Conservation (phyloP, 1,139 yeast genomes). For the Taphrina sp. region DNA sequence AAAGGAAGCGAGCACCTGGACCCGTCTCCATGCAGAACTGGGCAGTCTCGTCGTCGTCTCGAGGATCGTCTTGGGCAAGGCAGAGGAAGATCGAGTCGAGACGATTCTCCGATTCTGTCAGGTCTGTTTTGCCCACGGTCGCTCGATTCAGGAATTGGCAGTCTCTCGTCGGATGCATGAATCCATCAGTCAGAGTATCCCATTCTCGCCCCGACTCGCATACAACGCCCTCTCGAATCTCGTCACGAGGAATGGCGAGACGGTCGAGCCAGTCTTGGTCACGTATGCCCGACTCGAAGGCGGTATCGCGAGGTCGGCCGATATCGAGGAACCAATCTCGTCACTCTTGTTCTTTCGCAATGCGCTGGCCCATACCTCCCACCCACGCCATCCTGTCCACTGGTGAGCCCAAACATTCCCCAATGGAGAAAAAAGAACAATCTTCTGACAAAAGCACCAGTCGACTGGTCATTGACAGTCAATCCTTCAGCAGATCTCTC, state of each 20-base stretch:
- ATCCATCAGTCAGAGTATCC: background rate
- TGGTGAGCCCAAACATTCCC: background rate
- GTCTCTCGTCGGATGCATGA: background rate
- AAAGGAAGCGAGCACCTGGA: background rate
- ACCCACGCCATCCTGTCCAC: background rate
- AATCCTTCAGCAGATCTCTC: background rate
- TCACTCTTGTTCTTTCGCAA: slow-evolving; percentile 3
- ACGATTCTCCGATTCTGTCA: background rate
- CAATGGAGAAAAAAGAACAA: too few relatives aligned
- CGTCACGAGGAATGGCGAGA: slow-evolving; percentile 14
- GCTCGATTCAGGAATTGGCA: slow-evolving; percentile 1
- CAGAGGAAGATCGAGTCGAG: background rate
- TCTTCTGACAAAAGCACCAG: background rate
- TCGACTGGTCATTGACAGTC: background rate
- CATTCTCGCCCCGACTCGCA: background rate
- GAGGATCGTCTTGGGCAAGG: background rate
- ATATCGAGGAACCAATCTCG: too few relatives aligned
- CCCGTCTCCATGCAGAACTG: background rate
- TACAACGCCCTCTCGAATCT: slow-evolving; percentile 16
- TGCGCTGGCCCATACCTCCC: background rate
- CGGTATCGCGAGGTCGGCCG: too few relatives aligned
- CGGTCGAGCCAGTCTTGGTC: too few relatives aligned
- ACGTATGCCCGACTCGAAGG: background rate
- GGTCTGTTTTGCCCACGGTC: slow-evolving; percentile 12
- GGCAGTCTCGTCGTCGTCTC: too few relatives aligned